Evolutionary conservation across 129 eudicot species (phyloP), one percentile per base, ranked within the genome.

Genomic region (Gnaphalium uliginosum): DNA sequence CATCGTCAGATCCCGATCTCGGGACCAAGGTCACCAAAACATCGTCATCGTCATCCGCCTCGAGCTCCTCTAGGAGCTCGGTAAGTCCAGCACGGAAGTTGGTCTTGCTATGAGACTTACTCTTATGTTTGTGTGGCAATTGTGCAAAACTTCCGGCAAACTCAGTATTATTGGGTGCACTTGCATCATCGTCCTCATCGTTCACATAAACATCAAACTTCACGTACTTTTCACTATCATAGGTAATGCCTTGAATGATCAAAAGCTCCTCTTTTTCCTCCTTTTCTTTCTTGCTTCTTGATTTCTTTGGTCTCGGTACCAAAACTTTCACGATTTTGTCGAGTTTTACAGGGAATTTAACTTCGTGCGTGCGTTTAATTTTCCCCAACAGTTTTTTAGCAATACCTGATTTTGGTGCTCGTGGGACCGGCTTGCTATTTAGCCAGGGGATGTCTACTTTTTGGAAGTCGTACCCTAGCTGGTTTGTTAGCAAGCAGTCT

Each of bases 41-140:
- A 19, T 68, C 60, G 27, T 77, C 83, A 30, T 83, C 83, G 10
- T 29, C 76, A 0, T 73, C 86, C 9, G 74, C 83, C 39, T 69
- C 76, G 10, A 83, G 18, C 2, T 83, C 83, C 62, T 83, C 86
- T 64, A 74, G 27, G 4, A 78, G 24, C 43, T 78, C 70, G 0
- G 62, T 78, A 30, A 78, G 68, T 39, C 77, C 86, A 24, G 56
- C 56, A 50, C 56, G 56, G 5, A 60, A 60, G 18, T 13, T 27
- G 1, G 66, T 27, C 66, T 27, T 27, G 18, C 66, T 60, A 13
- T 25, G 24, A 27, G 41, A 15, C 41, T 64, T 64, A 3, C 69
- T 46, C 43, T 8, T 9, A 8, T 3, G 57, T 13, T 26, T 26
- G 46, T 68, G 73, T 17, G n/a, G 73, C 58, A 68, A 46, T 21